These are phyloP conservation scores for Neofusicoccum ribis DNA, from an alignment of 2,329 filamentous ascomycete genomes.

Conservation along the genomic window DNA sequence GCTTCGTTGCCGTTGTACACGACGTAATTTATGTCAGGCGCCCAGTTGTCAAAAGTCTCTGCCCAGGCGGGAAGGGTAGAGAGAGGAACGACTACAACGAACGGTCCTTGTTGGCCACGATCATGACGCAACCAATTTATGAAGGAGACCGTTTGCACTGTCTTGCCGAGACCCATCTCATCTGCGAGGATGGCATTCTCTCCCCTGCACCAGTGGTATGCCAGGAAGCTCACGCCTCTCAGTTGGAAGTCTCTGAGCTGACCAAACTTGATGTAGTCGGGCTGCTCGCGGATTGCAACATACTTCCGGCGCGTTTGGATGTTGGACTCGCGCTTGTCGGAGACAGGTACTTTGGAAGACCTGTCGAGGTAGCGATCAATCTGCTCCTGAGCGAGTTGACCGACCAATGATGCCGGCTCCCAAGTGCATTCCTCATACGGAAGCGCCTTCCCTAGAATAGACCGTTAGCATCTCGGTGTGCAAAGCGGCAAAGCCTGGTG, in stretches of 20 bases:
- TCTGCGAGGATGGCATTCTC: conserved; percentile 98
- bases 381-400: conserved; percentile 77
- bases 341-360: conserved; percentile 75
- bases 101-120: conserved; percentile 86
- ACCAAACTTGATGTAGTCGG: conserved; percentile 79
- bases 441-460: conserved; percentile 67
- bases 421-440: conserved; percentile 95
- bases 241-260: conserved; percentile 91
- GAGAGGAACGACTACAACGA: conserved; percentile 93
- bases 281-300: conserved; percentile 70
- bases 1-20: conserved; percentile 91
- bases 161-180: conserved; percentile 98
- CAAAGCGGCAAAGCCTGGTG: conserved; percentile 20
- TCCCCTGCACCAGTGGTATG: conserved; percentile 90
- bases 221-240: conserved; percentile 90
- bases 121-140: conserved; percentile 95
- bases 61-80: conserved; percentile 98
- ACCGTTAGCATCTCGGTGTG: conserved; percentile 28
- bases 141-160: conserved; percentile 94
- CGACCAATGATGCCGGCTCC: conserved; percentile 77
- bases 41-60: conserved; percentile 95
- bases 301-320: conserved; percentile 62
- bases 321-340: conserved; percentile 76
- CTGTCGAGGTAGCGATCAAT: conserved; percentile 91
- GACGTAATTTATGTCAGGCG: conserved; percentile 94